phyloP scores from a whole-genome alignment of 2,329 filamentous ascomycete species.

The Aureobasidium mangrovei region DNA sequence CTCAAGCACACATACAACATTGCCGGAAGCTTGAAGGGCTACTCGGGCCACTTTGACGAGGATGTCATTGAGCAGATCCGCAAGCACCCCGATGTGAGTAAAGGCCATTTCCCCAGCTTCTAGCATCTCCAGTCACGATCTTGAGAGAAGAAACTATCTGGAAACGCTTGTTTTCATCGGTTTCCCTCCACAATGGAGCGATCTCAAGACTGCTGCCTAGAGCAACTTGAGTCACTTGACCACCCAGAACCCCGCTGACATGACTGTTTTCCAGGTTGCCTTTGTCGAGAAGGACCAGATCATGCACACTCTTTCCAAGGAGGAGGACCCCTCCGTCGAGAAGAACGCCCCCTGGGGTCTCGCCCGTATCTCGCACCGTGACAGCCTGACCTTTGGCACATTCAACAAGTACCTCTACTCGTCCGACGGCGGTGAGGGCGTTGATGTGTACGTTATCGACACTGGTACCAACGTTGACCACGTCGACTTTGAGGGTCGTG shows the following conservation, averaged over 20 bases:
- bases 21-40: conserved; percentile 72
- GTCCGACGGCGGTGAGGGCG: conserved; percentile 83
- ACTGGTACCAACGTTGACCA: conserved; percentile 91
- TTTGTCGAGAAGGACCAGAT: conserved; percentile 92
- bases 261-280: conserved; percentile 59
- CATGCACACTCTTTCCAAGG: conserved; percentile 64
- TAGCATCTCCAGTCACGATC: background rate
- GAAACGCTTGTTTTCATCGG: background rate
- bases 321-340: conserved; percentile 52
- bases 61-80: conserved; percentile 88
- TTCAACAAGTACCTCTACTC: conserved; percentile 99
- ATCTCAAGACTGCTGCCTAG: background rate
- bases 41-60: conserved; percentile 94
- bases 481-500: conserved; percentile 95
- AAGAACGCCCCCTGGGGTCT: conserved; percentile 98
- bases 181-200: background rate
- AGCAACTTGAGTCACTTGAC: background rate
- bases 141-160: background rate
- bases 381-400: conserved; percentile 75
- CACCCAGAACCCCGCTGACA: conserved; percentile 10
- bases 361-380: conserved; percentile 92
- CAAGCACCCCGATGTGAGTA: conserved; percentile 90
- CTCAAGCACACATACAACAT: conserved; percentile 97
- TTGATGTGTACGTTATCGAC: conserved; percentile 98
- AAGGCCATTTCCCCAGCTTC: background rate